These are phyloP conservation scores for Cercospora sp. DNA, from an alignment of 2,329 filamentous ascomycete species.

Conservation along the genomic window DNA sequence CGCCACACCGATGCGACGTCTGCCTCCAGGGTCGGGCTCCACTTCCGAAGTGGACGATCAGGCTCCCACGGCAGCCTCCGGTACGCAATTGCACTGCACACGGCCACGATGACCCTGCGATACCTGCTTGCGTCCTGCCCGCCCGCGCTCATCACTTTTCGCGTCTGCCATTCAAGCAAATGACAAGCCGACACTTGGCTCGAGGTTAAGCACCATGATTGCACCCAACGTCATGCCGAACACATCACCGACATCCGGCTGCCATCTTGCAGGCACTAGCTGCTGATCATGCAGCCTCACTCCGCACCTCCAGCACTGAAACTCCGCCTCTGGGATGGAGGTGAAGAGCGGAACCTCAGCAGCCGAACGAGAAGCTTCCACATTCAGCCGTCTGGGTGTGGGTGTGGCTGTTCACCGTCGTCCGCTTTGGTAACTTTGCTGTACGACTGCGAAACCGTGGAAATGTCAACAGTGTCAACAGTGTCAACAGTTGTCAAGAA, in stretches of 20 bases:
- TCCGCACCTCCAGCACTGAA: neutral
- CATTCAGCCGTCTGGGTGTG: neutral
- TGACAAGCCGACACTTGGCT: conserved; percentile 6
- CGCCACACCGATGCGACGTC: neutral
- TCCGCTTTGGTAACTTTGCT: neutral
- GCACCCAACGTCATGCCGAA: conserved; percentile 1
- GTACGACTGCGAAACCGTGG: neutral
- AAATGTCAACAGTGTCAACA: neutral
- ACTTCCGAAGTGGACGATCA: neutral
- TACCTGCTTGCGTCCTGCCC: neutral
- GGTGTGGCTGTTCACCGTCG: neutral
- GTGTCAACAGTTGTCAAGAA: neutral
- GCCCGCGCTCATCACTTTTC: neutral
- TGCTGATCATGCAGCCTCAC: conserved; percentile 3
- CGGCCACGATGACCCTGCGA: neutral
- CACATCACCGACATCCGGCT: neutral
- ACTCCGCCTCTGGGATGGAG: neutral
- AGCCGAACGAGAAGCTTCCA: neutral
- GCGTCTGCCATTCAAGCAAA: conserved; percentile 4
- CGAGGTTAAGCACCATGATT: neutral
- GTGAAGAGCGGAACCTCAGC: neutral
- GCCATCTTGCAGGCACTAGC: conserved; percentile 1
- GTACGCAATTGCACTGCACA: neutral
- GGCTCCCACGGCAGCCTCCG: neutral
- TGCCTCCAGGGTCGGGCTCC: neutral